Conservation (phyloP, 495 filamentous ascomycete species). For the Podospora comata region DNA sequence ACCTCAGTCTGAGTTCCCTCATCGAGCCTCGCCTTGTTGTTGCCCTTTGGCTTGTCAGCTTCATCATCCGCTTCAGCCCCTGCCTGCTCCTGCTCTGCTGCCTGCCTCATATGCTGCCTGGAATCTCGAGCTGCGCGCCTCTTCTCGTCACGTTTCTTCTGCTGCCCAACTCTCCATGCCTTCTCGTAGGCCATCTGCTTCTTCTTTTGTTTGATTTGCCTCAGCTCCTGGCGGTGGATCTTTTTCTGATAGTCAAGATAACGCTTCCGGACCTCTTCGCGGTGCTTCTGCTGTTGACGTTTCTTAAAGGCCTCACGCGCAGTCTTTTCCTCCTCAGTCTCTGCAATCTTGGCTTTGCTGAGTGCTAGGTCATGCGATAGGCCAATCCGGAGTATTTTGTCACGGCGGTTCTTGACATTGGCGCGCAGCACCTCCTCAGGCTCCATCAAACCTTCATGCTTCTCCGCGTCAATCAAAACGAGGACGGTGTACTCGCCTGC, state of each 20-base stretch:
- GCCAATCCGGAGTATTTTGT: conserved; percentile 80
- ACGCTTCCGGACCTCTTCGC: conserved; percentile 36
- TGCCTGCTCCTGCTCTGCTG: background rate
- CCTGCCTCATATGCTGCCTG: conserved; percentile 6
- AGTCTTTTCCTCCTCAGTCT: conserved; percentile 63
- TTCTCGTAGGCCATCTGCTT: conserved; percentile 33
- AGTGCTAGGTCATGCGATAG: conserved; percentile 82
- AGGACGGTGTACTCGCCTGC: conserved; percentile 77
- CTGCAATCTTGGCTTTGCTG: conserved; percentile 65
- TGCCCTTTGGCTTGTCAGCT: background rate
- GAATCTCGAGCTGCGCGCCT: conserved; percentile 28
- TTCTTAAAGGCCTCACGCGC: conserved; percentile 42
- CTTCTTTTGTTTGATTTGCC: conserved; percentile 24
- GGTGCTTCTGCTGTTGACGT: conserved; percentile 49
- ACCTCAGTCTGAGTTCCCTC: background rate
- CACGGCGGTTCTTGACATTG: conserved; percentile 60
- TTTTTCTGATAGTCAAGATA: conserved; percentile 17
- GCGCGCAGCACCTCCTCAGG: conserved; percentile 67
- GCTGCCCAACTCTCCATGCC: conserved; percentile 21
- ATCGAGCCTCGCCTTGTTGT: background rate
- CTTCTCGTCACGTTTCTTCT: conserved; percentile 31
- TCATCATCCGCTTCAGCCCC: background rate
- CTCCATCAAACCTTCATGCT: conserved; percentile 46
- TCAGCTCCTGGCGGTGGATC: conserved; percentile 15
- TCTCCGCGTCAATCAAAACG: conserved; percentile 72